Conservation (phyloP, 305 asterid species). For the Fraxinus dipetala region DNA sequence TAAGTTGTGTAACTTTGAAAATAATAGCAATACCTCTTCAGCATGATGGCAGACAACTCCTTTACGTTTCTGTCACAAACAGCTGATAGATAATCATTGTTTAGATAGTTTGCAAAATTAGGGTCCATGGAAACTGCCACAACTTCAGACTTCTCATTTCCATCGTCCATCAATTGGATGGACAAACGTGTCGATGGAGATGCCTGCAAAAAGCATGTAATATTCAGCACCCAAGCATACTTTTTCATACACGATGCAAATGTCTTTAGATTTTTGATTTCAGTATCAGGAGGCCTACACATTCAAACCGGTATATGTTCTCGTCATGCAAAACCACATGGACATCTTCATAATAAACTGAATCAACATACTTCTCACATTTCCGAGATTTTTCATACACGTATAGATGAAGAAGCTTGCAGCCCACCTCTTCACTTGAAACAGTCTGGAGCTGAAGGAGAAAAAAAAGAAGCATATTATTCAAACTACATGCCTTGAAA, state of each 20-base stretch:
- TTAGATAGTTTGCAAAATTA: slow-evolving; percentile 70
- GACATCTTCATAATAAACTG: slow-evolving; percentile 41
- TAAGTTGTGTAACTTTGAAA: slow-evolving; percentile 10
- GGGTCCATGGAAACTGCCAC: slow-evolving; percentile 89
- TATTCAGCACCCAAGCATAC: slow-evolving; percentile 29
- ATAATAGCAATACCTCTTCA: slow-evolving; percentile 59
- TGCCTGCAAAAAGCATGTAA: slow-evolving; percentile 49
- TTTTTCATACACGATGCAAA: not conserved
- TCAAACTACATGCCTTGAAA: slow-evolving; percentile 17
- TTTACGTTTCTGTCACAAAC: slow-evolving; percentile 42
- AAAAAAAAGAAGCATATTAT: not conserved
- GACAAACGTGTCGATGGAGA: slow-evolving; percentile 60
- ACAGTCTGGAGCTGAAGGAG: slow-evolving; percentile 39
- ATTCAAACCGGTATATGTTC: slow-evolving; percentile 40
- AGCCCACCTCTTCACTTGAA: slow-evolving; percentile 39
- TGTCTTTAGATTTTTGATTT: not conserved
- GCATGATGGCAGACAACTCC: slow-evolving; percentile 59
- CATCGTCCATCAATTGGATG: slow-evolving; percentile 89
- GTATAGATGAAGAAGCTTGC: slow-evolving; percentile 40
- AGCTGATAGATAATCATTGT: slow-evolving; percentile 70
- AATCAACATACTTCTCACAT: slow-evolving; percentile 35
- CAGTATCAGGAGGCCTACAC: slow-evolving; percentile 55
- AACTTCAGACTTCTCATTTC: slow-evolving; percentile 85
- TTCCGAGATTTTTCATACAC: slow-evolving; percentile 42
- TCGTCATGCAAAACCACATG: slow-evolving; percentile 42